Evolutionary conservation across 139 green algal genomes (phyloP), one percentile per base, ranked within the genome.

Genomic region (Picochlorum sp.): DNA sequence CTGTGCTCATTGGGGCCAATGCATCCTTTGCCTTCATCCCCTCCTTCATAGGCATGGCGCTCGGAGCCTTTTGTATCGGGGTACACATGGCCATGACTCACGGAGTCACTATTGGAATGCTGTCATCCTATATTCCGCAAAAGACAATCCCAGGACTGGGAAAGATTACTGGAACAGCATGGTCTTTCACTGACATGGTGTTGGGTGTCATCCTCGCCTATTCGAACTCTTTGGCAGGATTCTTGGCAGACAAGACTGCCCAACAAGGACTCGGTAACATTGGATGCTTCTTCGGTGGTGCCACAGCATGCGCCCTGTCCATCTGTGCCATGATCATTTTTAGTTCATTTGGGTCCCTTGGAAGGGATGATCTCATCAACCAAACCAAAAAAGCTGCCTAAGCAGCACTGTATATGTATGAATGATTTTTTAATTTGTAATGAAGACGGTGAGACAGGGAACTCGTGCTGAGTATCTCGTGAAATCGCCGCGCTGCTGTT

Each of bases 81-180:
- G 47, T 87, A 9, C 86, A 95, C 80, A 92, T 95, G 84, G 82
- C 86, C 7, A 68, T 88, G 66, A 95, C 87, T 1, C 87, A 95
- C 67, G 81, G 79, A 49, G 83, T 92, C 50, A 86, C 77, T 8
- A 69, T 88, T 45, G 78, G 63, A 56, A 88, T 90, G 83, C 59
- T 90, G 47, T 64, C 78, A 13, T 73, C 72, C 38, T 85, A 88
- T 74, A 90, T 90, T 73, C 85, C 87, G 15, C 65, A 63, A 20
- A 61, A 56, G 3, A 28, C 65, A 24, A 52, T 86, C 1, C 70
- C 77, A 1, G 87, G 87, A 24, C 41, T 94, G 16, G 87, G 87
- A 26, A 79, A 77, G 28, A 71, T 94, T 28, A 71, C 57, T 15
- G 87, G 87, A 64, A 94, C 87, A 14, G 77, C 75, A 37, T 90